Conservation (phyloP, 202 grass and related monocot species). For the Zizania palustris region DNA sequence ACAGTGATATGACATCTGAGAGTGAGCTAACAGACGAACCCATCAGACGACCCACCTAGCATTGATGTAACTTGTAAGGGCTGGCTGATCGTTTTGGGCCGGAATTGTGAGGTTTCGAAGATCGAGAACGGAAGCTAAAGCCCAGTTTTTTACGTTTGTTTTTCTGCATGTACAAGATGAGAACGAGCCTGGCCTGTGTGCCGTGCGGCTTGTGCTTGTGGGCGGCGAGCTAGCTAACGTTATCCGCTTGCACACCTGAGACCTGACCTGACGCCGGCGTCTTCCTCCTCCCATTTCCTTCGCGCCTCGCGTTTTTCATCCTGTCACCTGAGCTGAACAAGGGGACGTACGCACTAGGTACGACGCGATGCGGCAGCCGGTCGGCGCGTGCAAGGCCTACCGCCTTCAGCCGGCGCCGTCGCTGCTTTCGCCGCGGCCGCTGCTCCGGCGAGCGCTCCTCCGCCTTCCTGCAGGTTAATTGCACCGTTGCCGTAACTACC, state of each 20-base stretch:
- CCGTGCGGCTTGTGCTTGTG: no score
- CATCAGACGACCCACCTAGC: no score
- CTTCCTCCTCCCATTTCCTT: background rate
- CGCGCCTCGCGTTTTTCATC: background rate
- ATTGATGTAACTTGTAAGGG: no score
- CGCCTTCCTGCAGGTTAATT: background rate
- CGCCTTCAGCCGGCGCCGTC: background rate
- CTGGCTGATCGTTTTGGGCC: background rate
- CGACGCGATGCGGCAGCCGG: conserved; percentile 21
- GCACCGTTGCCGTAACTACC: background rate
- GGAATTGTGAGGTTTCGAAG: background rate
- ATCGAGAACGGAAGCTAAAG: background rate
- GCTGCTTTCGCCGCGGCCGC: background rate
- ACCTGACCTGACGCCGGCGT: background rate
- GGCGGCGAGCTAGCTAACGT: background rate
- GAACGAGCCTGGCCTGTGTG: no score
- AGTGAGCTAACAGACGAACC: no score
- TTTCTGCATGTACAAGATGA: no score
- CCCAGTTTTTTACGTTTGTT: no score
- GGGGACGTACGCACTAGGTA: background rate
- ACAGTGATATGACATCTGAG: no score
- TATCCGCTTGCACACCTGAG: conserved; percentile 26
- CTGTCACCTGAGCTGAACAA: background rate
- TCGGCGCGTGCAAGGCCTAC: conserved; percentile 24
- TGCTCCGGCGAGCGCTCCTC: conserved; percentile 16